Evolutionary conservation across 805 yeast species (phyloP).

Genomic region (Kluyveromyces nonfermentans): DNA sequence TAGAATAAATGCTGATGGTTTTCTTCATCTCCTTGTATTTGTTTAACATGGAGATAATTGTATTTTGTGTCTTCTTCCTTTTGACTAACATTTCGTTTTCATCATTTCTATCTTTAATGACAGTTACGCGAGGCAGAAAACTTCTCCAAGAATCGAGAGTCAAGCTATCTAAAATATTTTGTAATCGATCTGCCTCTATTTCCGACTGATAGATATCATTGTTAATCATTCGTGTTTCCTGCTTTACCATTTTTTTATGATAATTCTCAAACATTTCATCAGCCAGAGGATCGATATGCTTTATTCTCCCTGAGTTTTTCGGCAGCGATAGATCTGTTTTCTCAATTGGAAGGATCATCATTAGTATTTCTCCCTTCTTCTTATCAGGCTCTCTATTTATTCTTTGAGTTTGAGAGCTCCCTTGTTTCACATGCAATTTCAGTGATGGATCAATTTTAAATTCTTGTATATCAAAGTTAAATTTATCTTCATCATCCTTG

Average conservation of each 20-base stretch:
- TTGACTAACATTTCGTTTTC: slow-evolving; percentile 43
- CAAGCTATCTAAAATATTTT: slow-evolving; percentile 35
- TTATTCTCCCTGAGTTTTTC: not conserved
- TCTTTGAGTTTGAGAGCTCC: not conserved
- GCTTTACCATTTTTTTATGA: slow-evolving; percentile 53
- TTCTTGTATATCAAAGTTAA: slow-evolving; percentile 30
- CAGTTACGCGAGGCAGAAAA: slow-evolving; percentile 39
- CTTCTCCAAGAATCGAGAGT: slow-evolving; percentile 39
- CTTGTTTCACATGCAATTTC: slow-evolving; percentile 4
- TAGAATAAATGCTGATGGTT: slow-evolving; percentile 11
- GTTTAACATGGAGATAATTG: slow-evolving; percentile 30
- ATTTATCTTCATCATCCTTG: slow-evolving; percentile 18
- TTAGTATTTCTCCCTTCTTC: not conserved
- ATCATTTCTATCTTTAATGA: slow-evolving; percentile 40
- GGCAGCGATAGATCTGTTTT: not conserved
- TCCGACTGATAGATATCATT: slow-evolving; percentile 35
- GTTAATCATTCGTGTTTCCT: slow-evolving; percentile 58
- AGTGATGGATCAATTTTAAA: slow-evolving; percentile 15
- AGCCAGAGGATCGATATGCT: slow-evolving; percentile 35
- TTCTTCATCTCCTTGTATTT: slow-evolving; percentile 21
- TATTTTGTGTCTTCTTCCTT: slow-evolving; percentile 41
- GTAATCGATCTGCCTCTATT: slow-evolving; percentile 45
- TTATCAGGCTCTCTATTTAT: not conserved
- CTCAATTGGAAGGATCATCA: not conserved
- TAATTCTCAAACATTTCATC: slow-evolving; percentile 37